Percentiles rank a stretch among this genome's conserved stretches.
These are phyloP conservation scores for Trametes punicea DNA, from an alignment of 768 basidiomycete species.

Conservation along the genomic window DNA sequence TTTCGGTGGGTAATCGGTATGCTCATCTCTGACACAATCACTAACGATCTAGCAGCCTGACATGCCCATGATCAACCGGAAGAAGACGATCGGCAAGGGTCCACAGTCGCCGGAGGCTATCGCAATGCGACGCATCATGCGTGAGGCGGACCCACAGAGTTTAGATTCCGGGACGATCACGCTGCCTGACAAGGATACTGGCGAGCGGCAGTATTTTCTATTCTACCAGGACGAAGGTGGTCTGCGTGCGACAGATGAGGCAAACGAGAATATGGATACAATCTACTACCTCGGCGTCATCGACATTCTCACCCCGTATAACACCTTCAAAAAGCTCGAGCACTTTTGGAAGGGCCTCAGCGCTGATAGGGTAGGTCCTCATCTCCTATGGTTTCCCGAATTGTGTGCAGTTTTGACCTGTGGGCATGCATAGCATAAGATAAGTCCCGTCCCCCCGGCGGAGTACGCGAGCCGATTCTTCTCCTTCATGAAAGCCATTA, in stretches of 20 bases:
- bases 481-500: slow-evolving; percentile 78
- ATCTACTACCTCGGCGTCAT: slow-evolving; percentile 96
- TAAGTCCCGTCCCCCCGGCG: slow-evolving; percentile 84
- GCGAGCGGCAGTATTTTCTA: slow-evolving; percentile 67
- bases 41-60: slow-evolving; percentile 64
- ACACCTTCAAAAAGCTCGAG: slow-evolving; percentile 71
- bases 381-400: neutral
- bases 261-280: slow-evolving; percentile 65
- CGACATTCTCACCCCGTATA: slow-evolving; percentile 94
- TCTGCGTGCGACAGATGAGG: slow-evolving; percentile 83
- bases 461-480: slow-evolving; percentile 92
- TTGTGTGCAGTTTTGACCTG: slow-evolving; percentile 4
- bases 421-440: slow-evolving; percentile 67
- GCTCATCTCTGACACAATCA: neutral
- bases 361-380: slow-evolving; percentile 76
- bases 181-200: slow-evolving; percentile 60
- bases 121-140: slow-evolving; percentile 83
- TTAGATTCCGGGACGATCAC: slow-evolving; percentile 51
- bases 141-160: slow-evolving; percentile 73
- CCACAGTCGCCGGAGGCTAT: slow-evolving; percentile 66
- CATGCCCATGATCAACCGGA: slow-evolving; percentile 60
- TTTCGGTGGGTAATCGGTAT: slow-evolving; percentile 61
- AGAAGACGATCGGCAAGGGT: slow-evolving; percentile 56
- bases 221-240: slow-evolving; percentile 99
- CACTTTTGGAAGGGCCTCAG: slow-evolving; percentile 89